Base-by-base conservation (phyloP, 2,329 filamentous ascomycete genomes). In the Pseudogymnoascus sp. region DNA sequence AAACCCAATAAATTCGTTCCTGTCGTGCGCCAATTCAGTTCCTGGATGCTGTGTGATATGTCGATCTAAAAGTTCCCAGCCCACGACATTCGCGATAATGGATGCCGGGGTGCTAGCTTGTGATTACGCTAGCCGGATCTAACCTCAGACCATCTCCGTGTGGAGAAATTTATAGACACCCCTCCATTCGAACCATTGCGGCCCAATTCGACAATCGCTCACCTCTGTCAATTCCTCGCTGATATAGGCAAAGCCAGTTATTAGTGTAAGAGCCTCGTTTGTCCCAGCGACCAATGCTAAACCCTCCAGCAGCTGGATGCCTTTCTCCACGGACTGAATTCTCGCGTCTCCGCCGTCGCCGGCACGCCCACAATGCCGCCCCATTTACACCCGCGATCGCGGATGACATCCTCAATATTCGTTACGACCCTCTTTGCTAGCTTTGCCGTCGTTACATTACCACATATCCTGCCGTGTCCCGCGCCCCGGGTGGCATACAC, bases 381-480 rank as follows among this genome's bases (percentile, higher is more conserved):
- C 42, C 80, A 93, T 77, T 87, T 99, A 44, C 95, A 99, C 76
- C 95, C 95, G 36, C 88, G 93, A 76, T 97, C 93, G 69, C 88
- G 91, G 71, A 90, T 91, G 79, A 99, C 95, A 70, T 93, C 90
- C 63, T 95, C 92, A 53, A 88, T 99, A 65, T 99, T 99, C 79
- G 92, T 91, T 60, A 91, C 89, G n/a, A 97, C 93, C 1, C 84
- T 97, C 62, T 82, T 90, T 66, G 87, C 92, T 34, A 95, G 90
- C 69, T 96, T 99, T 76, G 84, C 96, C 67, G 93, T 99, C 66
- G 95, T 99, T 62, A 91, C 86, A 31, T 81, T 96, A 50, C 95
- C 95, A 21, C 95, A 99, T 75, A 74, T 96, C 31, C 84, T 99
- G 16, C 95, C 95, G 1, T 99, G 95, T 74, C 95, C 95, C 1